These are phyloP conservation scores for Cyclanthera cordifolia DNA, from an alignment of 306 rosid genomes.

Conservation along the genomic window DNA sequence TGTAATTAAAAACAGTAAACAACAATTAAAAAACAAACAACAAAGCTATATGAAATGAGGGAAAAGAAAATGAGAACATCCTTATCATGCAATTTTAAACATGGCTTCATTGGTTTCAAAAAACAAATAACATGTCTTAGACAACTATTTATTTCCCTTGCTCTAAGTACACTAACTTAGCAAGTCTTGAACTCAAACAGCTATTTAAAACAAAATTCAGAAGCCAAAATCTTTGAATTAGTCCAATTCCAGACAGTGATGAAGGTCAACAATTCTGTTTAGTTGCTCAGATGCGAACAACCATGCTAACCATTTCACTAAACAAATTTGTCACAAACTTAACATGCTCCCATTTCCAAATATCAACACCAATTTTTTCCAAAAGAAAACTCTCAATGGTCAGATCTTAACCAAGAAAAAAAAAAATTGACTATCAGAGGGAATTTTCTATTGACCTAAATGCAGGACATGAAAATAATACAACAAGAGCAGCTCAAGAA, in stretches of 20 bases:
- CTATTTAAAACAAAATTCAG: no score
- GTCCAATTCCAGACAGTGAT: background rate
- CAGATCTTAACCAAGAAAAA: background rate
- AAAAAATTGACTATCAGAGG: background rate
- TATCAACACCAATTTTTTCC: background rate
- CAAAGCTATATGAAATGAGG: no score
- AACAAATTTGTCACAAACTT: background rate
- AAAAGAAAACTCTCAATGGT: background rate
- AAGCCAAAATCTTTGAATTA: background rate
- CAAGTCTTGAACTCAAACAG: no score
- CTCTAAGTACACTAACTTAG: background rate
- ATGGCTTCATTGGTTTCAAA: no score
- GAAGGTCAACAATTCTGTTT: background rate
- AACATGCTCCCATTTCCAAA: background rate
- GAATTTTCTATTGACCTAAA: background rate
- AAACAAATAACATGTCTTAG: no score
- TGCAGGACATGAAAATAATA: background rate
- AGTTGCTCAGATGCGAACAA: background rate
- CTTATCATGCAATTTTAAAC: background rate
- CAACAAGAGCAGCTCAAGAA: slow-evolving; percentile 6
- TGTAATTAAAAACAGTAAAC: no score
- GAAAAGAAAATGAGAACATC: no score
- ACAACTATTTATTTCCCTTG: background rate
- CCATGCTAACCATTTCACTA: background rate
- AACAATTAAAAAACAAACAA: no score